Conservation (phyloP, 805 yeast genomes). For the Zygoascus flipseniorum region DNA sequence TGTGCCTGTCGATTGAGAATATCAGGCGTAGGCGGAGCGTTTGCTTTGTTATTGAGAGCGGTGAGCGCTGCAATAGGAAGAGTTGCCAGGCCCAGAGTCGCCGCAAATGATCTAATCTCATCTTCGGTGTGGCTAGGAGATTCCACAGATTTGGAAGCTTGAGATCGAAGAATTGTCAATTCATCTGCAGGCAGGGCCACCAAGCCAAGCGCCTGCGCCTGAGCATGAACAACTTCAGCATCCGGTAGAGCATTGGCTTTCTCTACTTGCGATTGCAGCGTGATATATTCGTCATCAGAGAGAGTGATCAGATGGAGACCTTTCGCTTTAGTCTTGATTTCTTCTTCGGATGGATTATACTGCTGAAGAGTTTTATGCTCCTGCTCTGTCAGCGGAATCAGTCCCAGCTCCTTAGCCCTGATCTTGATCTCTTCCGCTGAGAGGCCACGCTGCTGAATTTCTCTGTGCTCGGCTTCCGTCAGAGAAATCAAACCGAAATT, state of each 20-base stretch:
- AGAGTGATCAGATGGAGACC: constrained; percentile 23
- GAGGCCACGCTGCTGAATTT: constrained; percentile 4
- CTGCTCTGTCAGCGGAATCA: constrained; percentile 3
- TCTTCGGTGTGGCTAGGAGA: constrained; percentile 12
- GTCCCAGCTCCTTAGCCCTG: constrained; percentile 5
- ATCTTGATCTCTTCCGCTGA: constrained; percentile 9
- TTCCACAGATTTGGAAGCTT: constrained; percentile 3
- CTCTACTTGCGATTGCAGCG: not conserved
- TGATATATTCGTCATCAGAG: constrained; percentile 12
- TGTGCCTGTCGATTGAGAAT: not conserved
- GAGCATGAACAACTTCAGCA: constrained; percentile 4
- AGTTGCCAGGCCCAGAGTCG: not conserved
- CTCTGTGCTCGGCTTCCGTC: constrained; percentile 15
- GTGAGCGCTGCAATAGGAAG: not conserved
- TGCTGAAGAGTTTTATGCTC: constrained; percentile 2
- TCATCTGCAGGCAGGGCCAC: constrained; percentile 20
- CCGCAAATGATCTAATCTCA: not conserved
- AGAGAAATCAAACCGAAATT: constrained; percentile 23
- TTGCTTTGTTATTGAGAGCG: not conserved
- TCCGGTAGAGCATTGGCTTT: constrained; percentile 1
- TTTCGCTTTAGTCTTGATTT: constrained; percentile 13
- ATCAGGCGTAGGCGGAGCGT: constrained; percentile 17
- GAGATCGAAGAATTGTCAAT: constrained; percentile 3
- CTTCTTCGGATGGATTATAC: constrained; percentile 2
- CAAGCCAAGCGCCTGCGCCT: constrained; percentile 20